Conservation (phyloP, 441 rosid species). For the Biscutella auriculata region DNA sequence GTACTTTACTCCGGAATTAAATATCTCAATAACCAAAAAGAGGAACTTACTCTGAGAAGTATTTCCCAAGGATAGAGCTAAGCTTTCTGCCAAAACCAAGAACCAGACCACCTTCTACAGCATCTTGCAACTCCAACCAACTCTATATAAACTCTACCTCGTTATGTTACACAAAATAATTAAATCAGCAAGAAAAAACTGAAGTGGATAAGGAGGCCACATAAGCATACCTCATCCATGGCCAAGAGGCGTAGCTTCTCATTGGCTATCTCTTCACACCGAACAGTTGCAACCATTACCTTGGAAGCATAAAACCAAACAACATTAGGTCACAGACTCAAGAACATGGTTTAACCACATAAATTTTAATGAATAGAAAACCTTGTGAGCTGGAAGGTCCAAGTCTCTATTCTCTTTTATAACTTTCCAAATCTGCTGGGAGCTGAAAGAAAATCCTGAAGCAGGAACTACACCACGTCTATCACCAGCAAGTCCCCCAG, state of each 20-base stretch:
- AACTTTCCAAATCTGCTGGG: constrained; percentile 73
- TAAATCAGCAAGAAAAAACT: neutral
- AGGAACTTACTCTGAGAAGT: constrained; percentile 56
- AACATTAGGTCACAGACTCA: neutral
- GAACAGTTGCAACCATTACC: constrained; percentile 87
- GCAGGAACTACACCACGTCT: constrained; percentile 74
- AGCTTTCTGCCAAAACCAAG: constrained; percentile 65
- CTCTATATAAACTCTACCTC: constrained; percentile 26
- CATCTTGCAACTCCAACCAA: constrained; percentile 56
- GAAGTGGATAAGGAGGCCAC: neutral
- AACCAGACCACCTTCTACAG: constrained; percentile 47
- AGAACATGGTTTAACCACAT: neutral
- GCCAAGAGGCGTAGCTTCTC: constrained; percentile 40
- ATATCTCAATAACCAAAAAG: neutral
- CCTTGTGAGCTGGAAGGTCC: constrained; percentile 88
- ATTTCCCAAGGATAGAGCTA: constrained; percentile 43
- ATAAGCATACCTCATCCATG: constrained; percentile 37
- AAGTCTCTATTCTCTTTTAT: constrained; percentile 82
- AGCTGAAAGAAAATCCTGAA: constrained; percentile 72
- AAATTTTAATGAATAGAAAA: constrained; percentile 10
- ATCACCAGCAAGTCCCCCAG: constrained; percentile 82
- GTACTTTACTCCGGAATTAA: neutral
- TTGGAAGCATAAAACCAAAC: constrained; percentile 19
- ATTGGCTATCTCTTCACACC: constrained; percentile 71
- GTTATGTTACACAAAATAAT: constrained; percentile 6